phyloP scores from a whole-genome alignment of 2,329 filamentous ascomycete genomes.

The Microdochium bolleyi region DNA sequence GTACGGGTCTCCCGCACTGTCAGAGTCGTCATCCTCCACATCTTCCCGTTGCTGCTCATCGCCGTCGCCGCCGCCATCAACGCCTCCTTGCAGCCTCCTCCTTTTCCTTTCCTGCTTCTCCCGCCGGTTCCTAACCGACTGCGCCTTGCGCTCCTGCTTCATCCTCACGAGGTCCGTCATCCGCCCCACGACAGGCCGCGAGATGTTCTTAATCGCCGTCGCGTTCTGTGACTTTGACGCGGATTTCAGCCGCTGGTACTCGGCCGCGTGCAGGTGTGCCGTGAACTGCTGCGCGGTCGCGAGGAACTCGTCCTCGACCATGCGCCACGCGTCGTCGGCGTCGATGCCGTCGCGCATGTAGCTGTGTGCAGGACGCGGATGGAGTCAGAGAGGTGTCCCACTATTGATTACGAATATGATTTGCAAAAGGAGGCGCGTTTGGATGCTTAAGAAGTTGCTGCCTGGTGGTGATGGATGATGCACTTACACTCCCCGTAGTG shows the following conservation, averaged over 20 bases:
- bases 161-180: conserved; percentile 26
- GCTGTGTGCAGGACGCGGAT: too few species aligned
- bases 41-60: conserved; percentile 13
- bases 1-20: conserved; percentile 15
- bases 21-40: conserved; percentile 14
- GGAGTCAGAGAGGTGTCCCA: too few species aligned
- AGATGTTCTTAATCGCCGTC: conserved; percentile 39
- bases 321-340: conserved; percentile 66
- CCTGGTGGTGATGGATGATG: too few species aligned
- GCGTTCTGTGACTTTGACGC: conserved; percentile 47
- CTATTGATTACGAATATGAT: too few species aligned
- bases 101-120: conserved; percentile 21
- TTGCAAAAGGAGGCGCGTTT: too few species aligned
- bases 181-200: conserved; percentile 38
- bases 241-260: conserved; percentile 62
- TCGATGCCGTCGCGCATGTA: conserved; percentile 58
- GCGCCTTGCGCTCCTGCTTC: conserved; percentile 25
- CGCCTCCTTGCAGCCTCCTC: conserved; percentile 9
- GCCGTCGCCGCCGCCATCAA: conserved; percentile 8
- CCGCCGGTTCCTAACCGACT: conserved; percentile 14
- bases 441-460: neutral
- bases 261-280: conserved; percentile 66
- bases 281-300: conserved; percentile 63
- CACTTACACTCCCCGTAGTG: conserved; percentile 35
- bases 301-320: conserved; percentile 78